Evolutionary conservation across 2,329 filamentous ascomycete genomes (phyloP).

Genomic region (Coleophoma cylindrospora): DNA sequence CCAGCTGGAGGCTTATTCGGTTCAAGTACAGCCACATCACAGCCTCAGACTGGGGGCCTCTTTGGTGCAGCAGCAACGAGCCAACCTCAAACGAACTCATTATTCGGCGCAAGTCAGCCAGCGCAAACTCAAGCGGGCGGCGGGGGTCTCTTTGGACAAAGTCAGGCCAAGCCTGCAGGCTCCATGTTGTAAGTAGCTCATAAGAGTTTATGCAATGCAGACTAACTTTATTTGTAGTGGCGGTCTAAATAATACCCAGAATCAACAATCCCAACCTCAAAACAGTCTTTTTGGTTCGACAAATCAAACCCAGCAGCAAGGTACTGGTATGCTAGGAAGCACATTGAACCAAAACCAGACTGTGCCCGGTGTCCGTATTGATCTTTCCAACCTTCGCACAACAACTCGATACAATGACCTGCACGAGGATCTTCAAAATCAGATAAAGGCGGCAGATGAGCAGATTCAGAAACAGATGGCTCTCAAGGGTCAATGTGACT

Average conservation of each 20-base stretch:
- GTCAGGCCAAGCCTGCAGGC: constrained; percentile 22
- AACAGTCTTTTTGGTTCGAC: constrained; percentile 14
- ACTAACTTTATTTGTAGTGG: not conserved
- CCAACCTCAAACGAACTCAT: constrained; percentile 20
- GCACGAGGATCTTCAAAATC: constrained; percentile 71
- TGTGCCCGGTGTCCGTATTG: constrained; percentile 71
- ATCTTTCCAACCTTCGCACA: constrained; percentile 71
- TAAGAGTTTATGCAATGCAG: too few relatives aligned
- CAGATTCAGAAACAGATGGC: constrained; percentile 77
- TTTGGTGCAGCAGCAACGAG: constrained; percentile 23
- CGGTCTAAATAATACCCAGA: constrained; percentile 10
- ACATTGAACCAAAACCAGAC: constrained; percentile 43
- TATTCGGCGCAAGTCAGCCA: constrained; percentile 15
- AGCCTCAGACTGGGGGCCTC: constrained; percentile 19
- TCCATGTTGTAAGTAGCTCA: constrained; percentile 23
- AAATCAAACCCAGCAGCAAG: constrained; percentile 15
- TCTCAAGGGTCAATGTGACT: constrained; percentile 71
- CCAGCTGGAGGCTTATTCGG: constrained; percentile 21
- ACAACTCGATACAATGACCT: constrained; percentile 93
- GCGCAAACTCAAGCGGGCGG: constrained; percentile 12
- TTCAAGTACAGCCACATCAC: constrained; percentile 14
- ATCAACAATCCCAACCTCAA: constrained; percentile 19
- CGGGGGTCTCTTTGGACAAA: constrained; percentile 24
- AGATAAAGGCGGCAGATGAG: constrained; percentile 74
- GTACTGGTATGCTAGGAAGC: constrained; percentile 4